A percentile compares a stretch with the other conserved stretches of the same genome.
Evolutionary conservation across 192 early-diverging fungal species (phyloP).

Genomic region (Coemansia asiatica): DNA sequence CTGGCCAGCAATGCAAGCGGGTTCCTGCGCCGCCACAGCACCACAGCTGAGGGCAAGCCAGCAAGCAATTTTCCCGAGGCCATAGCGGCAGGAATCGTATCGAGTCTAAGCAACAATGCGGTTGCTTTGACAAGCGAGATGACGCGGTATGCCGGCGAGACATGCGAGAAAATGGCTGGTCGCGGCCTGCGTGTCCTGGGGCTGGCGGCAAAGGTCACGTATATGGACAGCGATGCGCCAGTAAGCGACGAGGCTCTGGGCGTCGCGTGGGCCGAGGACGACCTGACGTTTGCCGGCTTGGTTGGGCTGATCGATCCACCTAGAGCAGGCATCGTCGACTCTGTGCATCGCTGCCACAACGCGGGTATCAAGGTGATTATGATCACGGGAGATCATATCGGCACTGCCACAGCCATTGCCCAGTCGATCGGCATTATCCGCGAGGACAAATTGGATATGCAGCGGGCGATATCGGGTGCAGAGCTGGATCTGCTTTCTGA

Average conservation of each 20-base stretch:
- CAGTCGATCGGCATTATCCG: conserved; percentile 85
- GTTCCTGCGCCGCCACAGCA: conserved; percentile 30
- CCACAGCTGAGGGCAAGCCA: conserved; percentile 17
- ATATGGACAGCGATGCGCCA: conserved; percentile 58
- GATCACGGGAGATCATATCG: conserved; percentile 97
- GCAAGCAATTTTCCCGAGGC: conserved; percentile 9
- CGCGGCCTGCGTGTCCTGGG: conserved; percentile 87
- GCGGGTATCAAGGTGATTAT: conserved; percentile 96
- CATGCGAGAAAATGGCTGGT: conserved; percentile 71
- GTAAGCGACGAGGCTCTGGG: conserved; percentile 34
- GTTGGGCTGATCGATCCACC: conserved; percentile 95
- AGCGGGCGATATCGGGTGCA: conserved; percentile 80
- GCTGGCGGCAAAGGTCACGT: conserved; percentile 69
- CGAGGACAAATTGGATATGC: conserved; percentile 52
- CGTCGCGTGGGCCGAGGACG: conserved; percentile 60
- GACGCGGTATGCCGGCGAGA: conserved; percentile 25
- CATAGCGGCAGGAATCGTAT: conserved; percentile 18
- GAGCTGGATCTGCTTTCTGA: conserved; percentile 92
- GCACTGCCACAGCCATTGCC: conserved; percentile 92
- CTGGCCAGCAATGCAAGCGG: conserved; percentile 20
- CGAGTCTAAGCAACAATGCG: conserved; percentile 27
- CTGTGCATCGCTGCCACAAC: conserved; percentile 76
- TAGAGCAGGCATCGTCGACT: conserved; percentile 76
- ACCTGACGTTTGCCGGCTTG: conserved; percentile 85
- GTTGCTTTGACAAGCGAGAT: conserved; percentile 34